Evolutionary conservation across 306 rosid species (phyloP), one percentile per base, ranked within the genome.

Genomic region (Castanea sativa): DNA sequence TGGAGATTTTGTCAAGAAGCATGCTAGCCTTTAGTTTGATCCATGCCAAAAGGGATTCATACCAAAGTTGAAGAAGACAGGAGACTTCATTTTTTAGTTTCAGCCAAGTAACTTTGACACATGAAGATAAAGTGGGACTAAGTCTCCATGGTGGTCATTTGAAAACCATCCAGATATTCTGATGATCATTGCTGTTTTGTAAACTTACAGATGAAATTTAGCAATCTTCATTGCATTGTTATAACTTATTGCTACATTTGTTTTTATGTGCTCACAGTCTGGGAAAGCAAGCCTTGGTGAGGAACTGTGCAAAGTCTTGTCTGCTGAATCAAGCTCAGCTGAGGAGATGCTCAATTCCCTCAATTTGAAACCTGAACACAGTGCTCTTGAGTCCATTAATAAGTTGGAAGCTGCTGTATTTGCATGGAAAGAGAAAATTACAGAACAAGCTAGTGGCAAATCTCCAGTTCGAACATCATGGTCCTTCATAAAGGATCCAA

Each of bases 201-300:
- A 45, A 45, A 45, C 53, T 45, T 11, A 45, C 53, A 3, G 53
- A 10, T 45, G 15, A 45, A 45, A 0, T 61, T 27, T 64, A 18
- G 6, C 18, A 29, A 64, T 15, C 70, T 35, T 64, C 32, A 10
- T 55, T 19, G 79, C 6, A 38, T 35, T 75, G 55, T 55, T 49
- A 38, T 73, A 45, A 76, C 45, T 79, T 38, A 6, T 73, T 64
- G 53, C 72, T 84, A 16, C 35, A 63, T 73, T 67, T 73, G 29
- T 78, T 81, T 74, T 52, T 38, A 30, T 86, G 76, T 81, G 9
- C 41, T 29, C 33, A 53, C 87, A 94, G 99, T 91, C 90, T 72
- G 97, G 97, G 76, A 94, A 89, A 86, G 86, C 91, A 85, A 92
- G 82, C 82, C 90, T 94, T 38, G 86, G 87, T 73, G 97, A 90